Conservation (phyloP, 2,329 filamentous ascomycete species). For the Sclerotinia nivalis region DNA sequence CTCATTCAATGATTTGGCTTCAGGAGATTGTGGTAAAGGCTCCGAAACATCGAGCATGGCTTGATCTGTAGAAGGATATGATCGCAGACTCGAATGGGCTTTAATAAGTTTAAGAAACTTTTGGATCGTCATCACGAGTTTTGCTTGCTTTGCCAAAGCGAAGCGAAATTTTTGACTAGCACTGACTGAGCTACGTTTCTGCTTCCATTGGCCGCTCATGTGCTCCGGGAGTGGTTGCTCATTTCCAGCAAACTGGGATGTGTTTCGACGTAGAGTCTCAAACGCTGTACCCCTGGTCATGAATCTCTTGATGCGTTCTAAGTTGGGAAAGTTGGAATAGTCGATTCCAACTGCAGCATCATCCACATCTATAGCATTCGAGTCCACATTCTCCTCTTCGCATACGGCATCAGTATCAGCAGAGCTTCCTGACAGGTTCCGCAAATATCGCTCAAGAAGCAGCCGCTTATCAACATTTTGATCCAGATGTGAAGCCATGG, state of each 20-base stretch:
- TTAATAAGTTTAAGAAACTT: not conserved
- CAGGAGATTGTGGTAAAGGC: not conserved
- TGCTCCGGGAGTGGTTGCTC: not conserved
- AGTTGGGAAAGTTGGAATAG: slow-evolving; percentile 3
- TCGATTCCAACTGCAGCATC: not conserved
- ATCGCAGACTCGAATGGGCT: not conserved
- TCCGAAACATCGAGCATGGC: too few relatives aligned
- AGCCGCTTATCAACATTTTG: slow-evolving; percentile 13
- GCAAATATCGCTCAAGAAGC: slow-evolving; percentile 13
- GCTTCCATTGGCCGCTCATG: not conserved
- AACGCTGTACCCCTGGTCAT: not conserved
- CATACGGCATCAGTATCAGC: not conserved
- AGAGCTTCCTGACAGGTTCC: not conserved
- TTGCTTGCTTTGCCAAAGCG: not conserved
- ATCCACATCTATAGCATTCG: too few relatives aligned
- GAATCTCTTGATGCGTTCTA: slow-evolving; percentile 4
- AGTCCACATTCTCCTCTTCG: not conserved
- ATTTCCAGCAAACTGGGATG: not conserved
- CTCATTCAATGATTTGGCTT: not conserved
- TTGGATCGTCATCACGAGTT: not conserved
- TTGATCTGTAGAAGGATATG: not conserved
- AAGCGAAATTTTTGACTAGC: not conserved
- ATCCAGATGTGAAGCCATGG: slow-evolving; percentile 15
- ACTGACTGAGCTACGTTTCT: too few relatives aligned
- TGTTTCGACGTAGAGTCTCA: not conserved